Conservation (phyloP, 139 green algal genomes). For the Closterium sp. region DNA sequence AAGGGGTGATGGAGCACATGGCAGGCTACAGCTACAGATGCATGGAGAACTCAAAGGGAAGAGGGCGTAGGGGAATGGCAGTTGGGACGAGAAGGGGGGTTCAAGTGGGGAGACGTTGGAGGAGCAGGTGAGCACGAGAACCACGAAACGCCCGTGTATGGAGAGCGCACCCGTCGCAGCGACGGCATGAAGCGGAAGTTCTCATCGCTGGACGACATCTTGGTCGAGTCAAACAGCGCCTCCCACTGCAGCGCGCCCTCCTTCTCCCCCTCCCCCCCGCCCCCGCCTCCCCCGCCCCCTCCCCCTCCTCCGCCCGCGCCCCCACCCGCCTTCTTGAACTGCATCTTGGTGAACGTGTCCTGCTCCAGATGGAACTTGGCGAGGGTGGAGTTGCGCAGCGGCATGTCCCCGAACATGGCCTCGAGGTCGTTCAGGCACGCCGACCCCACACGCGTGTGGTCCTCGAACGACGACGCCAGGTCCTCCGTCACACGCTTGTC, state of each 20-base stretch:
- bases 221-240: conserved; percentile 16
- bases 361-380: conserved; percentile 33
- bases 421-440: conserved; percentile 32
- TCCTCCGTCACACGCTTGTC: conserved; percentile 29
- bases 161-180: no score
- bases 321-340: conserved; percentile 17
- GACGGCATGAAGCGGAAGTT: conserved; percentile 38
- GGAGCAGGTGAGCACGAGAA: no score
- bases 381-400: conserved; percentile 25
- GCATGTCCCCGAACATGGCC: conserved; percentile 17
- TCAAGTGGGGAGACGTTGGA: no score
- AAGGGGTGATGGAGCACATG: no score
- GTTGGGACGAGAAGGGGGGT: no score
- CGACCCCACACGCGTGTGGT: background rate
- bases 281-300: background rate
- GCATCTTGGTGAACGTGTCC: conserved; percentile 32
- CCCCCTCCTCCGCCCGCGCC: background rate
- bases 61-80: no score
- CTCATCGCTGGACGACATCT: conserved; percentile 7
- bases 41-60: no score
- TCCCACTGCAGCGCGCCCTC: background rate
- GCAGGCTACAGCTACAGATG: no score
- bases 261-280: background rate
- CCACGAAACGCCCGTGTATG: no score
- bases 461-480: background rate